Evolutionary conservation across 306 rosid species (phyloP).

Genomic region (Mucuna pruriens): DNA sequence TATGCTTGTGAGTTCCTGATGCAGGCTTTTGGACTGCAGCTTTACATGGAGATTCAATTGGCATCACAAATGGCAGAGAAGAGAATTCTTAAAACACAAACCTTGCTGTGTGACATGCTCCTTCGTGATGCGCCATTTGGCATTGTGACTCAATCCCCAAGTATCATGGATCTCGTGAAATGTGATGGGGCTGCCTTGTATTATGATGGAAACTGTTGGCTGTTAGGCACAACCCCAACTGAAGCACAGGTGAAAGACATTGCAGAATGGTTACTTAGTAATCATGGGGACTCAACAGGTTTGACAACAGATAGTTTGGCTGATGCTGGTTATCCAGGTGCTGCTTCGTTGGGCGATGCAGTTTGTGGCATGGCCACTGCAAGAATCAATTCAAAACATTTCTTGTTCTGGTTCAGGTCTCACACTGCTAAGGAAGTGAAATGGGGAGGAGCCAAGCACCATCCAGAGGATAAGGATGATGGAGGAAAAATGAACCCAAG

Average conservation of each 20-base stretch:
- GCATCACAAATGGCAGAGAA: slow-evolving; percentile 76
- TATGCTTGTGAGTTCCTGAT: slow-evolving; percentile 86
- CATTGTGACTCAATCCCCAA: slow-evolving; percentile 73
- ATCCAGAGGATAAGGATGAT: slow-evolving; percentile 74
- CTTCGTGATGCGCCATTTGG: slow-evolving; percentile 75
- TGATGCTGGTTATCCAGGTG: slow-evolving; percentile 81
- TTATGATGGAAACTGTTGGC: slow-evolving; percentile 68
- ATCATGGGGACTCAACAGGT: slow-evolving; percentile 77
- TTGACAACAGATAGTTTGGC: slow-evolving; percentile 81
- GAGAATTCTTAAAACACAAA: slow-evolving; percentile 67
- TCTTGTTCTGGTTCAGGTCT: slow-evolving; percentile 89
- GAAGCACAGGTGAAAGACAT: slow-evolving; percentile 76
- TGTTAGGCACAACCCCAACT: slow-evolving; percentile 80
- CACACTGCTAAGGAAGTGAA: slow-evolving; percentile 71
- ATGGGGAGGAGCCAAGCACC: slow-evolving; percentile 94
- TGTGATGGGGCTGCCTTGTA: slow-evolving; percentile 87
- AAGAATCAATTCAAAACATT: slow-evolving; percentile 61
- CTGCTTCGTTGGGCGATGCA: slow-evolving; percentile 66
- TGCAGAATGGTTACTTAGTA: slow-evolving; percentile 66
- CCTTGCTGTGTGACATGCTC: slow-evolving; percentile 84
- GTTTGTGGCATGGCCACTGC: slow-evolving; percentile 87
- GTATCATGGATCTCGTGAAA: slow-evolving; percentile 79
- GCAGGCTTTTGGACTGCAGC: slow-evolving; percentile 84
- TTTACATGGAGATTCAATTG: slow-evolving; percentile 73
- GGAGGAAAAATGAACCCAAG: slow-evolving; percentile 78